Evolutionary conservation across 768 basidiomycete species (phyloP).

Genomic region (Termitomyces sp.): DNA sequence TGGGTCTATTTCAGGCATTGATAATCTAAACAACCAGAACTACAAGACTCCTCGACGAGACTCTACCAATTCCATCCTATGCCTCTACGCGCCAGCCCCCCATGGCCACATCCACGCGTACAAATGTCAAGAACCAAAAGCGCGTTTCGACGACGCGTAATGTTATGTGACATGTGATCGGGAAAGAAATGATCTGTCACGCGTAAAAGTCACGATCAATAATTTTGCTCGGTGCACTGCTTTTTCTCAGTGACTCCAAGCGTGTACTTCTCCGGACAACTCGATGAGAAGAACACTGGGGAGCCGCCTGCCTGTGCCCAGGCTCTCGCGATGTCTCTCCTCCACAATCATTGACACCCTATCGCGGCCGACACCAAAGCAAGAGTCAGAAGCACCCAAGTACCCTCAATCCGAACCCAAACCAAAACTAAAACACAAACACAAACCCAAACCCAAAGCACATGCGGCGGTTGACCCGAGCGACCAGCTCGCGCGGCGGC

Average conservation of each 20-base stretch:
- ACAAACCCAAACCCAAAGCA: no score
- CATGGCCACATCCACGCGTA: no score
- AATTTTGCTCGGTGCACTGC: slow-evolving; percentile 5
- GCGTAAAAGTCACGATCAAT: background rate
- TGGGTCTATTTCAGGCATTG: no score
- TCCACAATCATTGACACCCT: background rate
- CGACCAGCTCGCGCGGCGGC: background rate
- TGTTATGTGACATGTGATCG: background rate
- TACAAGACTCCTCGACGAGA: no score
- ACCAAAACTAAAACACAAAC: no score
- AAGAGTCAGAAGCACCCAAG: no score
- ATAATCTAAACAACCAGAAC: no score
- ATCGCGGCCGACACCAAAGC: background rate
- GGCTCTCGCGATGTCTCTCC: background rate
- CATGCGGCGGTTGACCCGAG: background rate
- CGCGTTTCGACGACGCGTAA: background rate
- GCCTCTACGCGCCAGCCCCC: no score
- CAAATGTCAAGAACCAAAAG: no score
- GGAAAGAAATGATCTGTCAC: background rate
- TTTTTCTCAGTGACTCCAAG: no score
- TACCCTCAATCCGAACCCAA: no score
- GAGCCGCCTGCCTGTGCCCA: background rate
- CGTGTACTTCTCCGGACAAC: background rate
- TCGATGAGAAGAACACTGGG: background rate
- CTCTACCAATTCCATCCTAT: no score